Evolutionary conservation across 192 early-diverging fungal species (phyloP).

Genomic region (Entomortierella chlamydospora): DNA sequence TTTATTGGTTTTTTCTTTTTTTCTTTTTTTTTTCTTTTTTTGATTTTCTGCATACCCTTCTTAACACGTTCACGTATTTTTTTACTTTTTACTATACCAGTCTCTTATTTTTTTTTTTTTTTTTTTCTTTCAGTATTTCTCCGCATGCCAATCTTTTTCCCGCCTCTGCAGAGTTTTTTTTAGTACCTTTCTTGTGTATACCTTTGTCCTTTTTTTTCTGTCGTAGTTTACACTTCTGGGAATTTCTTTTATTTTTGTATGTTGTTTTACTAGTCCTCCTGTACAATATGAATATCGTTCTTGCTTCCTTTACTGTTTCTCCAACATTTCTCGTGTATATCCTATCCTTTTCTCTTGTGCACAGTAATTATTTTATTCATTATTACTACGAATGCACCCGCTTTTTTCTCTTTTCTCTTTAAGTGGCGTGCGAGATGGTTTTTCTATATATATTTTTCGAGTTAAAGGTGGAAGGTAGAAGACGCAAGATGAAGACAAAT

Average conservation of each 20-base stretch:
- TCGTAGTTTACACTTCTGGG: too few species aligned
- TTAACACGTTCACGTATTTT: too few species aligned
- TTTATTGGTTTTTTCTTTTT: background rate
- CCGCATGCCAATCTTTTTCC: constrained; percentile 35
- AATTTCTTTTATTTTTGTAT: constrained; percentile 8
- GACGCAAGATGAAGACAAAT: too few species aligned
- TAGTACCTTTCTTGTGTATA: background rate
- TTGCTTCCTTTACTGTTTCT: background rate
- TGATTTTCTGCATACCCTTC: too few species aligned
- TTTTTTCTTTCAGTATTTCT: constrained; percentile 6
- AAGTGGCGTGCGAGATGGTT: background rate
- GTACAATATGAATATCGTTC: constrained; percentile 10
- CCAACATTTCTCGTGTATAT: background rate
- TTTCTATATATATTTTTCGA: background rate
- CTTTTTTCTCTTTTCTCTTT: background rate
- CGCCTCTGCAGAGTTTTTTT: constrained; percentile 27
- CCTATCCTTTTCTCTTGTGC: background rate
- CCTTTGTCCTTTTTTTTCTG: constrained; percentile 2
- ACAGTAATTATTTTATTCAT: constrained; percentile 5
- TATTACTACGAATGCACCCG: background rate
- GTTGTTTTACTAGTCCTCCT: constrained; percentile 17
- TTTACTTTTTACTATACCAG: background rate
- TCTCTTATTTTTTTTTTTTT: background rate
- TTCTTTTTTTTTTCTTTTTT: background rate
- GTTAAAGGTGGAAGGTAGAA: background rate